phyloP scores from a whole-genome alignment of 768 basidiomycete species.

The Heimioporus sp. region DNA sequence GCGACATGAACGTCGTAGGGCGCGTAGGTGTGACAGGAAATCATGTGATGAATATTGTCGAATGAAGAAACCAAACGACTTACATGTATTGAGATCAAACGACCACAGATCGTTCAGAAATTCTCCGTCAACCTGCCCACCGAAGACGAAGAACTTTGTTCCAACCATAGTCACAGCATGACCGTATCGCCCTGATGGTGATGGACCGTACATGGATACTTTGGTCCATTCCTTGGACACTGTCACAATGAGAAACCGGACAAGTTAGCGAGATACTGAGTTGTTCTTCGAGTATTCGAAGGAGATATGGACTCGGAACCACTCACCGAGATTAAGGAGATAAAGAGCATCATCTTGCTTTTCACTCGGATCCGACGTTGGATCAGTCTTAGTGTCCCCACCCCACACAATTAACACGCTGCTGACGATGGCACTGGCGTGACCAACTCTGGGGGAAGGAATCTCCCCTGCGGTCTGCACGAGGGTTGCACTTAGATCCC shows the following conservation, averaged over 20 bases:
- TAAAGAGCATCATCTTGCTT: slow-evolving; percentile 92
- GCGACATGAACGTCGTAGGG: not conserved
- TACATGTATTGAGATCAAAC: slow-evolving; percentile 93
- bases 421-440: slow-evolving; percentile 93
- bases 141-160: slow-evolving; percentile 91
- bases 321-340: slow-evolving; percentile 88
- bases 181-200: slow-evolving; percentile 89
- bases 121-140: slow-evolving; percentile 92
- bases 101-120: slow-evolving; percentile 96
- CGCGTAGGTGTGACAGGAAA: not conserved
- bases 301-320: not conserved
- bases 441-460: slow-evolving; percentile 91
- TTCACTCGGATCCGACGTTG: slow-evolving; percentile 57
- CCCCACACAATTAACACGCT: slow-evolving; percentile 98
- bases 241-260: slow-evolving; percentile 29
- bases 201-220: slow-evolving; percentile 70
- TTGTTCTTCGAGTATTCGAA: not conserved
- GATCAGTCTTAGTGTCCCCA: slow-evolving; percentile 88
- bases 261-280: not conserved
- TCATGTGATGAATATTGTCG: not conserved
- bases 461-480: slow-evolving; percentile 87
- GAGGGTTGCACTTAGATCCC: slow-evolving; percentile 75
- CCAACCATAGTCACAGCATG: slow-evolving; percentile 93
- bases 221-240: slow-evolving; percentile 95
- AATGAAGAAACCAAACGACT: slow-evolving; percentile 29